A percentile compares a stretch with the other conserved stretches of the same genome.
Conservation (phyloP, 2,329 filamentous ascomycete species). For the Fusarium equiseti region DNA sequence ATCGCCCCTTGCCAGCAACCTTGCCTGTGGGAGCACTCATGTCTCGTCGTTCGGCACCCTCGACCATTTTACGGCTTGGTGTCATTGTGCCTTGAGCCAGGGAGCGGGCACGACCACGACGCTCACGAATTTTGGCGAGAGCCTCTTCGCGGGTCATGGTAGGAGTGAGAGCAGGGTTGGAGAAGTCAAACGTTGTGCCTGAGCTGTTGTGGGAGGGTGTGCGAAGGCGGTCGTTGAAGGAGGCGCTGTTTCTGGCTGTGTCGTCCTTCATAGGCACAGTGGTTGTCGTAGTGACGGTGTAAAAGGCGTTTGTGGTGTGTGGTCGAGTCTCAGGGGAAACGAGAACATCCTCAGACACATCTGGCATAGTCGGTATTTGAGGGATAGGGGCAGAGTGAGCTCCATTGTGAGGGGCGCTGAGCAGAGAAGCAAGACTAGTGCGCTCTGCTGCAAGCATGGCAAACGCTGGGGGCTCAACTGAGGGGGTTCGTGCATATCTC, state of each 20-base stretch:
- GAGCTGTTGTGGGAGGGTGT: constrained; percentile 58
- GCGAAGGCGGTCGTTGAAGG: constrained; percentile 59
- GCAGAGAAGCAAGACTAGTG: constrained; percentile 70
- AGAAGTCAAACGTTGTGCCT: constrained; percentile 61
- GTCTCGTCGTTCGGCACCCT: constrained; percentile 61
- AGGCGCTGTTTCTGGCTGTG: constrained; percentile 53
- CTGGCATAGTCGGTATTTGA: constrained; percentile 55
- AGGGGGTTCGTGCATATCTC: constrained; percentile 69
- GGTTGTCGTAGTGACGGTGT: constrained; percentile 63
- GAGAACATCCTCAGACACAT: constrained; percentile 29
- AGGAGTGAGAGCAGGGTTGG: constrained; percentile 70
- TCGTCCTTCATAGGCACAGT: constrained; percentile 65
- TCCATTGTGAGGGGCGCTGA: constrained; percentile 65
- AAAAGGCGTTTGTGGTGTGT: constrained; percentile 62
- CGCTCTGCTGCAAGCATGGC: constrained; percentile 66
- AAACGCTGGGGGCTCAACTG: constrained; percentile 71
- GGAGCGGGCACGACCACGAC: constrained; percentile 77
- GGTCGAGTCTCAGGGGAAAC: constrained; percentile 52
- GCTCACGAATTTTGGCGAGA: constrained; percentile 78
- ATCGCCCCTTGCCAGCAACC: constrained; percentile 43
- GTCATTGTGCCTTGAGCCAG: constrained; percentile 73
- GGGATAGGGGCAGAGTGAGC: constrained; percentile 51
- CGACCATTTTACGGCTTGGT: constrained; percentile 66
- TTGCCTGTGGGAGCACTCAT: constrained; percentile 61
- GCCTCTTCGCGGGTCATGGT: constrained; percentile 81